Evolutionary conservation across 208 protist genomes (phyloP), one percentile per base, ranked within the genome.

Genomic region (Acanthamoeba castellanii): DNA sequence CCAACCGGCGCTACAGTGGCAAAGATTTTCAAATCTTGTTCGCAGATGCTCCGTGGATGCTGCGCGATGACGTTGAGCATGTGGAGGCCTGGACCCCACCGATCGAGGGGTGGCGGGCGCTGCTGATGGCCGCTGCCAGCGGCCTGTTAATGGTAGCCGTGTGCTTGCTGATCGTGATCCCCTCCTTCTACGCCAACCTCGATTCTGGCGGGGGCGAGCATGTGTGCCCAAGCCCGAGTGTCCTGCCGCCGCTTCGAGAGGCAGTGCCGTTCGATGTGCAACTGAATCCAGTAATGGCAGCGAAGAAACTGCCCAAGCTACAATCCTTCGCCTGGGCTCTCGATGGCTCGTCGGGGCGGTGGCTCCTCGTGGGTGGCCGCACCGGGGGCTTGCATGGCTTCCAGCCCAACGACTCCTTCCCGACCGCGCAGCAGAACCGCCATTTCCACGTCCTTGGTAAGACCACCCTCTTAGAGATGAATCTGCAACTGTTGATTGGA

Each of bases 331-430:
- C 74, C 8, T 50, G 74, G 74, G 74, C 74, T 8, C 11, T 27
- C 8, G 74, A 82, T n/a, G 18, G 18, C 37, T 11, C 74, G 32
- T 52, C 74, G 11, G 74, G 74, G 1, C 74, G 74, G 8, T 82
- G 74, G 74, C 74, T 82, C 14, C 42, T 82, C 30, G 74, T 82
- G 14, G 74, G 30, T 14, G 74, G 74, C 30, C 74, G 74, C 74
- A 82, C 74, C 8, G 74, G 37, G 14, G 74, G 74, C 34, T 52
- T 82, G 74, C 74, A 82, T 50, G 74, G 74, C 20, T 82, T 82
- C 42, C 18, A 82, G 18, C 74, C 5, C 1, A 55, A 42, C 32
- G 45, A 50, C 42, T 42, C 37, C 27, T 82, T 82, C 74, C 74
- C 74, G 20, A 82, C 74, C 18, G 74, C 30, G 1, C 37, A 82